A percentile compares a stretch with the other conserved stretches of the same genome.
phyloP scores from a whole-genome alignment of 805 yeast species.

The Wickerhamomyces alni region DNA sequence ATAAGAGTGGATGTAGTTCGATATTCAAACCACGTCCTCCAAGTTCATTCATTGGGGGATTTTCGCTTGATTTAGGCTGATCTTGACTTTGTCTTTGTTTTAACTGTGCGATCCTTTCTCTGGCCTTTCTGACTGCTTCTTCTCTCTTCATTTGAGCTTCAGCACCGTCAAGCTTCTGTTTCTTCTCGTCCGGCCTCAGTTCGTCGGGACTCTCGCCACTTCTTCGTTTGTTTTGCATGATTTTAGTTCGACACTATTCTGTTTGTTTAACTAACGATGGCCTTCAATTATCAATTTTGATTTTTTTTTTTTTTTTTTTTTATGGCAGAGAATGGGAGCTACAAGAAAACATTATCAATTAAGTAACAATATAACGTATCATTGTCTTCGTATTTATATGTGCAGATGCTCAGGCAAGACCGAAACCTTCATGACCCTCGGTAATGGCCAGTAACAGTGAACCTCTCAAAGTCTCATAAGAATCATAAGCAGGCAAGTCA shows the following conservation, averaged over 20 bases:
- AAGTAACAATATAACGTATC: too few relatives aligned
- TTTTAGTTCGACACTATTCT: neutral
- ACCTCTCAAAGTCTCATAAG: slow-evolving; percentile 79
- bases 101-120: slow-evolving; percentile 9
- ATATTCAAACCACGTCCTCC: slow-evolving; percentile 19
- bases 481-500: slow-evolving; percentile 87
- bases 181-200: slow-evolving; percentile 1
- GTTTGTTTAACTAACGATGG: too few relatives aligned
- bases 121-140: slow-evolving; percentile 6
- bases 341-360: too few relatives aligned
- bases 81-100: slow-evolving; percentile 3
- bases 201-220: neutral
- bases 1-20: slow-evolving; percentile 25
- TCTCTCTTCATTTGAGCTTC: neutral
- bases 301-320: slow-evolving; percentile 1
- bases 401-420: slow-evolving; percentile 48
- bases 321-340: neutral
- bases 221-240: neutral
- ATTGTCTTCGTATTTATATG: too few relatives aligned
- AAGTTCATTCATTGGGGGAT: neutral
- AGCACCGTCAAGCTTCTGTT: neutral
- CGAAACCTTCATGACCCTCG: slow-evolving; percentile 96
- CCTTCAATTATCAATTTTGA: neutral
- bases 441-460: slow-evolving; percentile 78
- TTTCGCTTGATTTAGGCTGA: neutral